Conservation (phyloP, 768 basidiomycete species). For the Pulveroboletus sp. region DNA sequence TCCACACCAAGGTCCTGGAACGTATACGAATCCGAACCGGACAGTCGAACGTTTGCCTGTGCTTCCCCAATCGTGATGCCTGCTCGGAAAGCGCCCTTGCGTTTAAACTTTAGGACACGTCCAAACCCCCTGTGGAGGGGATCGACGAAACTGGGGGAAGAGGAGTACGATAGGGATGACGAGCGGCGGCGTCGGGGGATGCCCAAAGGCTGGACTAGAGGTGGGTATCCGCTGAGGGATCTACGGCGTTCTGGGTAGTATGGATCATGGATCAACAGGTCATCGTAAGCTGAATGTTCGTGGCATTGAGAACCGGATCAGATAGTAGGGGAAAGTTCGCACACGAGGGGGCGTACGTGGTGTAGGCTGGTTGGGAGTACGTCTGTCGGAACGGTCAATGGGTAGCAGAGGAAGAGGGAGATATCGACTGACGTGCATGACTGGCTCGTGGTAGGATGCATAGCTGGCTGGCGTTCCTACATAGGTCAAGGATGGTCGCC, state of each 20-base stretch:
- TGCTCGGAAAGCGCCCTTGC: constrained; percentile 59
- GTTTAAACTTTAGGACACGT: constrained; percentile 64
- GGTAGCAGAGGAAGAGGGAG: neutral
- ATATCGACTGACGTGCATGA: constrained; percentile 35
- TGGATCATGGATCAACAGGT: constrained; percentile 42
- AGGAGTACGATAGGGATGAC: constrained; percentile 37
- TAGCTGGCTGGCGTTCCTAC: constrained; percentile 20
- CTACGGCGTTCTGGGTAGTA: constrained; percentile 40
- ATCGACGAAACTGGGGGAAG: constrained; percentile 35
- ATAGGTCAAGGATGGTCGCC: constrained; percentile 34
- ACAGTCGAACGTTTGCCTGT: constrained; percentile 56
- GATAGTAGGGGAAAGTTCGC: constrained; percentile 8
- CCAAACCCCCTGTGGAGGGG: constrained; percentile 47
- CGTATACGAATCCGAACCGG: constrained; percentile 58
- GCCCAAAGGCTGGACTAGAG: constrained; percentile 20
- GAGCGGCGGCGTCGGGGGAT: constrained; percentile 31
- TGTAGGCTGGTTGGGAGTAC: constrained; percentile 44
- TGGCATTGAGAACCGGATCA: constrained; percentile 1
- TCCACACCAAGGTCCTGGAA: constrained; percentile 65
- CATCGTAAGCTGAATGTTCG: constrained; percentile 47
- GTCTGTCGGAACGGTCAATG: constrained; percentile 14
- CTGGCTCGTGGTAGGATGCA: constrained; percentile 37
- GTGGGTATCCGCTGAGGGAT: constrained; percentile 18
- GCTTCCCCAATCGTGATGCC: constrained; percentile 69
- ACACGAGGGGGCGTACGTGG: constrained; percentile 45